phyloP scores from a whole-genome alignment of 1,139 yeast genomes.

The Blastobotrys arbuscula region DNA sequence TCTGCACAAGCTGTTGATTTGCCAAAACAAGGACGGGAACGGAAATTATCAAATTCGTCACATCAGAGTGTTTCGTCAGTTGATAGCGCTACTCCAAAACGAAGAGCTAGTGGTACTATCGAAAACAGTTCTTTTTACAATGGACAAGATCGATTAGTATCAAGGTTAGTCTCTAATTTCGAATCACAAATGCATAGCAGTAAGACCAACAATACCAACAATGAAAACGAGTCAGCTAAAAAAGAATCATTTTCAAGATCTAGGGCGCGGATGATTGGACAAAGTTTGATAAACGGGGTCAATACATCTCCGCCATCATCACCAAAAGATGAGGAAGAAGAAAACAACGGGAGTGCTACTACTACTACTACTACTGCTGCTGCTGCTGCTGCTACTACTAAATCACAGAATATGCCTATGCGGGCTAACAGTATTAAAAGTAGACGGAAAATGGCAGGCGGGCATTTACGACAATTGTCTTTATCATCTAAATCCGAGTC shows the following conservation, averaged over 20 bases:
- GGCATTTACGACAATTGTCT: constrained; percentile 15
- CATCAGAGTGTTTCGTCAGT: neutral
- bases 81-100: neutral
- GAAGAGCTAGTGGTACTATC: constrained; percentile 18
- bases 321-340: constrained; percentile 4
- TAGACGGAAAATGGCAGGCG: constrained; percentile 12
- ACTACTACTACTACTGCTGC: too few species aligned
- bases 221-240: neutral
- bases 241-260: constrained; percentile 11
- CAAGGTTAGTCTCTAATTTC: constrained; percentile 24
- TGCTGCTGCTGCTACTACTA: too few species aligned
- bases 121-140: constrained; percentile 16
- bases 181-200: constrained; percentile 20
- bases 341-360: neutral
- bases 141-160: constrained; percentile 22
- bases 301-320: constrained; percentile 13
- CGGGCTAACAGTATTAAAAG: neutral
- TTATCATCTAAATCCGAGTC: constrained; percentile 8
- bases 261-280: constrained; percentile 15
- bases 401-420: neutral
- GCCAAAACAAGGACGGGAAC: neutral
- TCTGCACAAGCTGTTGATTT: neutral
- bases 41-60: constrained; percentile 2
- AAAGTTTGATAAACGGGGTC: constrained; percentile 13
- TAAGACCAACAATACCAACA: neutral